Evolutionary conservation across 2,329 filamentous ascomycete genomes (phyloP).

Genomic region (Diplodia sapinea): DNA sequence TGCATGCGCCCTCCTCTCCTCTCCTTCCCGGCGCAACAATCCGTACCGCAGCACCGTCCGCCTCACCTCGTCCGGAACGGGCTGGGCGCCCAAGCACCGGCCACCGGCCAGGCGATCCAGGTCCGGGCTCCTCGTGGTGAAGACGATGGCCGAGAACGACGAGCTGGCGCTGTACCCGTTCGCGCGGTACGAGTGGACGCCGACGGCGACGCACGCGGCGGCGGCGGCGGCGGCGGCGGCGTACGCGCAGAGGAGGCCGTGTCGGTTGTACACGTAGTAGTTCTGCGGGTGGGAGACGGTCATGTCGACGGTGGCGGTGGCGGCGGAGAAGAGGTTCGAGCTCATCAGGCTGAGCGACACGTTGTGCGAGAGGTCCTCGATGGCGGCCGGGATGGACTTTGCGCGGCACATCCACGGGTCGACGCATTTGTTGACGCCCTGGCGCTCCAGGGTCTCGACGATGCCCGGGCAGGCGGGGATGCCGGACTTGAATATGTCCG

Average conservation of each 20-base stretch:
- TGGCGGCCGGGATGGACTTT: neutral
- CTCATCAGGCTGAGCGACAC: constrained; percentile 3
- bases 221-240: neutral
- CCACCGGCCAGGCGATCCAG: neutral
- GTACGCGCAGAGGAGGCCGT: neutral
- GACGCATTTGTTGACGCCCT: no score
- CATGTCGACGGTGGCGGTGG: neutral
- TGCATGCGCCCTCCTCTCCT: neutral
- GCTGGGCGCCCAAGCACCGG: neutral
- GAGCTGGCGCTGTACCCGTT: constrained; percentile 7
- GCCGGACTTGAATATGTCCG: neutral
- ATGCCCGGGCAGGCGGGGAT: neutral
- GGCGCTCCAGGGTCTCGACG: neutral
- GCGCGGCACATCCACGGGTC: constrained; percentile 6
- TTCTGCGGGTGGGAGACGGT: neutral
- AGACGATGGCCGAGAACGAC: constrained; percentile 9
- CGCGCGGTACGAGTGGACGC: neutral
- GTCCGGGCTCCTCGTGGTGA: neutral
- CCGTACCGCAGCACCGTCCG: neutral
- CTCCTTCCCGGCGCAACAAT: neutral
- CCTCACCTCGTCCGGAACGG: neutral
- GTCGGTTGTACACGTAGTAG: constrained; percentile 4
- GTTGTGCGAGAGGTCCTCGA: constrained; percentile 20
- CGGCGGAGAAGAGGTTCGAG: neutral
- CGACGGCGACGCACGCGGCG: neutral